Conservation (phyloP, 2,329 filamentous ascomycete genomes). For the Penicillium sp. region DNA sequence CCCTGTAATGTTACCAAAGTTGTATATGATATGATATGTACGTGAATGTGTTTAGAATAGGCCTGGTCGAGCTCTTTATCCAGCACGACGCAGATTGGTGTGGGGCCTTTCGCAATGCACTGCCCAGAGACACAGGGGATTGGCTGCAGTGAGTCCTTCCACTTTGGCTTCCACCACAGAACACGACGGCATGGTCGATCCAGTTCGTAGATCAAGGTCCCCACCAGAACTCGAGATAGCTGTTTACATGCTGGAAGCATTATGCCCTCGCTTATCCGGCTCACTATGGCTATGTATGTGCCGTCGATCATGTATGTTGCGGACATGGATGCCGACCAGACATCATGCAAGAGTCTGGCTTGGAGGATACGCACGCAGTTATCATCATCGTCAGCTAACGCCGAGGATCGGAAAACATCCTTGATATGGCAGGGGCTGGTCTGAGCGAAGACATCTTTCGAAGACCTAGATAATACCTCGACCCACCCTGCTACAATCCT, state of each 20-base stretch:
- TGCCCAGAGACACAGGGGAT: not conserved
- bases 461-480: not conserved
- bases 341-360: not conserved
- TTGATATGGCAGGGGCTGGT: not conserved
- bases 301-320: not conserved
- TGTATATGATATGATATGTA: too few relatives aligned
- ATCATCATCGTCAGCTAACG: not conserved
- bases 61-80: not conserved
- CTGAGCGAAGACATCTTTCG: not conserved
- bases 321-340: not conserved
- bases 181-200: conserved; percentile 9
- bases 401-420: not conserved
- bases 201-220: conserved; percentile 13
- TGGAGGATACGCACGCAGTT: not conserved
- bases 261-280: not conserved
- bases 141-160: not conserved
- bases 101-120: not conserved
- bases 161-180: not conserved
- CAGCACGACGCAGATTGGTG: not conserved
- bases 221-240: not conserved
- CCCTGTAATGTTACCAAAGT: not conserved
- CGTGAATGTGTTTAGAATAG: not conserved
- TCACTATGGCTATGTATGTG: not conserved
- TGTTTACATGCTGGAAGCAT: not conserved
- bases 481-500: not conserved